These are phyloP conservation scores for Phytomonas francai DNA, from an alignment of 208 protist species.

Conservation along the genomic window DNA sequence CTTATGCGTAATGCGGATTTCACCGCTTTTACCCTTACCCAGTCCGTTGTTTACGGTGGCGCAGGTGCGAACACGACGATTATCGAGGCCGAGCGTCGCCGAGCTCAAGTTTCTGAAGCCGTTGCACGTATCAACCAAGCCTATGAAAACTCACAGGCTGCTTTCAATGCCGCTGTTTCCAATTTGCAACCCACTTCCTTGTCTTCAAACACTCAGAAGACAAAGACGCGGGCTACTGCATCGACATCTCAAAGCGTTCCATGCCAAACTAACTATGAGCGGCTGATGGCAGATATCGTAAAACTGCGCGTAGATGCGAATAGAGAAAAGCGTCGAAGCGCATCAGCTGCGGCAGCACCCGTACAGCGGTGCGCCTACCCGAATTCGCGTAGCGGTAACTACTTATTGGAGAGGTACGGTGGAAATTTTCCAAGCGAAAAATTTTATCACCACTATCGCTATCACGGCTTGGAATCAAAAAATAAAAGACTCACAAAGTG, in stretches of 20 bases:
- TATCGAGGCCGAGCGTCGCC: constrained; percentile 34
- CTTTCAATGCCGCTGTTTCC: constrained; percentile 17
- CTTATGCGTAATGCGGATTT: constrained; percentile 66
- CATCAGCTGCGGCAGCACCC: constrained; percentile 8
- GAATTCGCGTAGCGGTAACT: constrained; percentile 28
- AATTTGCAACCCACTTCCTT: background rate
- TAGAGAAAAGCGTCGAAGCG: constrained; percentile 1
- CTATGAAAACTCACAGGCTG: constrained; percentile 21
- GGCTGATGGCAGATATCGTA: constrained; percentile 32
- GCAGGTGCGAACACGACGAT: background rate
- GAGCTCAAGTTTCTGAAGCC: constrained; percentile 35
- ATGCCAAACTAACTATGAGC: constrained; percentile 8
- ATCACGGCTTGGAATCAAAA: constrained; percentile 30
- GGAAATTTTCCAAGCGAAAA: constrained; percentile 41
- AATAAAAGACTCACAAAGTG: constrained; percentile 15
- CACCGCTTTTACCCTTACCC: constrained; percentile 77
- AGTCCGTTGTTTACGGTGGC: constrained; percentile 54
- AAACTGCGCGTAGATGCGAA: constrained; percentile 8
- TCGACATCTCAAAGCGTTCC: background rate
- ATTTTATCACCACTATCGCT: constrained; percentile 63
- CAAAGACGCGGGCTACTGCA: background rate
- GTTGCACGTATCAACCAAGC: constrained; percentile 48
- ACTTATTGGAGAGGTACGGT: constrained; percentile 67
- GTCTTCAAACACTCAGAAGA: background rate
- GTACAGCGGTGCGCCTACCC: background rate